Evolutionary conservation across 306 rosid genomes (phyloP), one percentile per base, ranked within the genome.

Genomic region (Ceratonia siliqua): DNA sequence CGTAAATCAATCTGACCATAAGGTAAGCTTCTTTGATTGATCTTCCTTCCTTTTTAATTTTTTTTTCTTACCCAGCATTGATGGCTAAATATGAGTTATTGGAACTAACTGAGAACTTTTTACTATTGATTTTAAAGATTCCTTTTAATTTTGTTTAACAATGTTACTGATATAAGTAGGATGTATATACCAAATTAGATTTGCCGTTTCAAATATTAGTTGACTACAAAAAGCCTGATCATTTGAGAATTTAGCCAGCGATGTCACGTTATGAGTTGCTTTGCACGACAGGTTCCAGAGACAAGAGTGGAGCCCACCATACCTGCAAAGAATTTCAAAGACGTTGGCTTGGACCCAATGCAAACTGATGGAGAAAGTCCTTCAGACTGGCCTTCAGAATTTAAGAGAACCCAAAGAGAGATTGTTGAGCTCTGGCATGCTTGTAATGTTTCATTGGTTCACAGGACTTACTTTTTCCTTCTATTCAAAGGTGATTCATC

Each of bases 391-490:
- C 81, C 92, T 35, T 85, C 84, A 67, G 92, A 94, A 80, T 94
- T 94, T 73, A 80, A 73, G 80, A 90, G 83, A 84, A 88, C 87
- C 42, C 98, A 89, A 84, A 82, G 82, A 41, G 96, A 91, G 84
- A 87, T 91, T 52, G 69, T 94, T 49, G 89, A 88, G 72, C 88
- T 91, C 33, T 94, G 98, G 97, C 86, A 91, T 68, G 88, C 86
- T 70, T 94, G 96, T 74, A 87, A 94, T 50, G 87, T 89, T 76
- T 88, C 98, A 36, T 84, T 94, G 87, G 90, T 94, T 77, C 97
- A 94, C 82, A 89, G 98, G 68, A 94, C 98, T 68, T 94, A 89
- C 82, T 94, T 94, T 88, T 91, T 88, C 82, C 93, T 91, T 69
- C 85, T 91, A 63, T 87, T 94, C 82, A 79, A 80, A 75, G 97